Percentiles rank a stretch among this genome's conserved stretches.
phyloP scores from a whole-genome alignment of 108 stramenopile species.

The Aurantiochytrium sp. region DNA sequence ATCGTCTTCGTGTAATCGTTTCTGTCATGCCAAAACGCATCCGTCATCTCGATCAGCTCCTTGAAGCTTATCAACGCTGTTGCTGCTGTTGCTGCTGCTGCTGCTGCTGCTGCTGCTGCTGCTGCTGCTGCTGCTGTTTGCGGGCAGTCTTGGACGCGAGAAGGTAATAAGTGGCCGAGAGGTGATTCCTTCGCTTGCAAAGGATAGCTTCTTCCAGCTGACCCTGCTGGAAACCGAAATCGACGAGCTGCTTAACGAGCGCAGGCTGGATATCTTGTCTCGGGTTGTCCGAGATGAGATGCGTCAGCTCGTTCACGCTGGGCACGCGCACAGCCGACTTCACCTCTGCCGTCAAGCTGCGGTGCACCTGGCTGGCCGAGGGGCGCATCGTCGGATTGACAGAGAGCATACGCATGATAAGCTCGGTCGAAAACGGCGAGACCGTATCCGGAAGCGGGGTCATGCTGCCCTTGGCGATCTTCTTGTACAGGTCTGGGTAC shows the following conservation, averaged over 20 bases:
- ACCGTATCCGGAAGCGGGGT: conserved; percentile 52
- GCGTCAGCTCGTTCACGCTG: neutral
- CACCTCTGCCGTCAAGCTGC: neutral
- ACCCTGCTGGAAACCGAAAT: neutral
- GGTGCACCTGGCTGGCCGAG: neutral
- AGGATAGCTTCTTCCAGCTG: neutral
- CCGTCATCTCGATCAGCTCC: too few species aligned
- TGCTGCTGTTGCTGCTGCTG: too few species aligned
- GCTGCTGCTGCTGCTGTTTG: neutral
- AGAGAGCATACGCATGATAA: conserved; percentile 43
- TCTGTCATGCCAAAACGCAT: too few species aligned
- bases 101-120: too few species aligned
- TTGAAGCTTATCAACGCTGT: too few species aligned
- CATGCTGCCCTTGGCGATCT: conserved; percentile 43
- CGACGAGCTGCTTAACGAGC: neutral
- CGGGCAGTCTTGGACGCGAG: neutral
- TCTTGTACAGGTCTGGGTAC: conserved; percentile 63
- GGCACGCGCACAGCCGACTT: neutral
- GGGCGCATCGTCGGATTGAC: conserved; percentile 40
- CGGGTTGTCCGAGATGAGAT: neutral
- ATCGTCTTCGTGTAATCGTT: too few species aligned
- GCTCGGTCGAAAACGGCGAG: conserved; percentile 22
- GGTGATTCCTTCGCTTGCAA: neutral
- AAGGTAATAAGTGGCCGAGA: neutral
- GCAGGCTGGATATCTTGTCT: neutral